These are phyloP conservation scores for Candida maltosa DNA, from an alignment of 805 yeast genomes.

Conservation along the genomic window DNA sequence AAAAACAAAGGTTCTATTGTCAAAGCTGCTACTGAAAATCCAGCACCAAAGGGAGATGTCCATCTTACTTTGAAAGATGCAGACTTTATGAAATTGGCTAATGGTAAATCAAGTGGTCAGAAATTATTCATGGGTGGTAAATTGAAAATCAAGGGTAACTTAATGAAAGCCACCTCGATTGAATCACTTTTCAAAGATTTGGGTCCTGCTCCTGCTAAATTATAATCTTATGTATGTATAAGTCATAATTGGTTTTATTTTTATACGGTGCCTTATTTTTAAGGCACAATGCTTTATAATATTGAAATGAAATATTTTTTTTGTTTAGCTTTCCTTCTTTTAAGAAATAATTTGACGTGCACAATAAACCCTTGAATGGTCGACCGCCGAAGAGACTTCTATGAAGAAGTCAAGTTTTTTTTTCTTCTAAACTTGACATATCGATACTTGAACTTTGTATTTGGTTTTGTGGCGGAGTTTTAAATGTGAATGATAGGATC, in stretches of 20 bases:
- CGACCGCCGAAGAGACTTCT: no score
- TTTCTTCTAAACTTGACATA: no score
- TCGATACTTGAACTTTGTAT: no score
- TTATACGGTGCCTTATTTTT: no score
- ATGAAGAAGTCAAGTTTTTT: no score
- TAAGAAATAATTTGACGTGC: no score
- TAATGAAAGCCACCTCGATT: conserved; percentile 81
- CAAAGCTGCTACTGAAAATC: conserved; percentile 39
- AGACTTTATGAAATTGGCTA: conserved; percentile 65
- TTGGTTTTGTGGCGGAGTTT: no score
- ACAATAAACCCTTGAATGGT: no score
- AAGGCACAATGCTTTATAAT: no score
- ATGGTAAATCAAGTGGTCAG: conserved; percentile 81
- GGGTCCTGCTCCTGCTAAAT: conserved; percentile 40
- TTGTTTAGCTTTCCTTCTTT: neutral
- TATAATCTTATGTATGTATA: no score
- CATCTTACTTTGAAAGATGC: conserved; percentile 61
- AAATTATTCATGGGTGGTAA: conserved; percentile 79
- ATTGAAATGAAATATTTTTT: neutral
- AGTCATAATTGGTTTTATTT: no score
- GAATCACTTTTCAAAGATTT: conserved; percentile 60
- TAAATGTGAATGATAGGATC: no score
- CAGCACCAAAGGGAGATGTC: conserved; percentile 59
- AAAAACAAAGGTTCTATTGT: conserved; percentile 50
- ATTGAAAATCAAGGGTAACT: conserved; percentile 83